Conservation (phyloP, 441 rosid species). For the Croton setiger region DNA sequence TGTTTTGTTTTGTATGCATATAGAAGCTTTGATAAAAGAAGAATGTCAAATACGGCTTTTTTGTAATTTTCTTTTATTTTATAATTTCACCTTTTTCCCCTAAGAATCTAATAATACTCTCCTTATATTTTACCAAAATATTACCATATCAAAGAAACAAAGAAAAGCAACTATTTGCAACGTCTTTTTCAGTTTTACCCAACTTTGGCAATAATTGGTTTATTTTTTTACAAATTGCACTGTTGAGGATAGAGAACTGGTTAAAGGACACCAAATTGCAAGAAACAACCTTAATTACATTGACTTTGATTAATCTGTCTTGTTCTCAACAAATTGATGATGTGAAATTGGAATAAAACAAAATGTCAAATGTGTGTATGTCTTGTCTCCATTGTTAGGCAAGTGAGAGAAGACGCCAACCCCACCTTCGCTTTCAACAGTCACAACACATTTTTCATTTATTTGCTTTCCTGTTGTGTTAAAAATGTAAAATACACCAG, state of each 20-base stretch:
- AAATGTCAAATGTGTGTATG: neutral
- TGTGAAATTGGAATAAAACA: neutral
- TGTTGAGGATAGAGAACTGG: neutral
- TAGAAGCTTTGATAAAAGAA: slow-evolving; percentile 6
- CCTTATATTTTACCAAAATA: neutral
- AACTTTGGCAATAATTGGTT: neutral
- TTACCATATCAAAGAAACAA: neutral
- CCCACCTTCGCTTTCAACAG: neutral
- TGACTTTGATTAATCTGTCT: neutral
- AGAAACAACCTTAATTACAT: neutral
- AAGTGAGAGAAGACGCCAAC: neutral
- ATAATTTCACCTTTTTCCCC: neutral
- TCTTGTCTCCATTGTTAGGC: neutral
- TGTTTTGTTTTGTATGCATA: slow-evolving; percentile 15
- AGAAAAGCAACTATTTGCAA: neutral
- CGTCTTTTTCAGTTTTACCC: neutral
- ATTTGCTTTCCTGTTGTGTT: neutral
- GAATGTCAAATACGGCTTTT: neutral
- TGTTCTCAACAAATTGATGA: neutral
- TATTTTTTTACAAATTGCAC: neutral
- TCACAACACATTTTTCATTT: neutral
- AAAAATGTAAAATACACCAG: neutral
- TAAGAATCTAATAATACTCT: no score
- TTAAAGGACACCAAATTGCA: neutral
- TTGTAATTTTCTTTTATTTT: neutral